Conservation (phyloP, 1,139 yeast species). For the Citeromyces siamensis region DNA sequence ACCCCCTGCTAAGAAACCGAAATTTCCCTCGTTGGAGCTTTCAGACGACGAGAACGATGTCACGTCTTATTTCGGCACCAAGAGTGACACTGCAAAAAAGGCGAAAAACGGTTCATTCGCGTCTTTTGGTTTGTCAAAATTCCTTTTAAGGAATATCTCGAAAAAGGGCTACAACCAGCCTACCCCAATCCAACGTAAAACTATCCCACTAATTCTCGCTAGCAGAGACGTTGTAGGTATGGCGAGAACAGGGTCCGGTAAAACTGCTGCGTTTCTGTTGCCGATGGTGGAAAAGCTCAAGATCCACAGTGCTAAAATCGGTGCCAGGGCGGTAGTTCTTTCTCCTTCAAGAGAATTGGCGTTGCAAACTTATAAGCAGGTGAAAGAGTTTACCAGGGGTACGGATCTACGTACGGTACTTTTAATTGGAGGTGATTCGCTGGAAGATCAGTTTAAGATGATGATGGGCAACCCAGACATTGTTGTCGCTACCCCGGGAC, state of each 20-base stretch:
- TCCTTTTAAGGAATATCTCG: slow-evolving; percentile 54
- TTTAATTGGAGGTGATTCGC: slow-evolving; percentile 92
- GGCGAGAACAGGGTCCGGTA: slow-evolving; percentile 99
- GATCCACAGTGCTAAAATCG: slow-evolving; percentile 76
- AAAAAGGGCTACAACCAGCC: slow-evolving; percentile 91
- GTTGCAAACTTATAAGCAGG: slow-evolving; percentile 77
- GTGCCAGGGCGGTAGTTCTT: slow-evolving; percentile 77
- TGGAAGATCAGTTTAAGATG: slow-evolving; percentile 88
- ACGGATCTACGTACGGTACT: slow-evolving; percentile 73
- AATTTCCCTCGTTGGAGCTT: slow-evolving; percentile 56
- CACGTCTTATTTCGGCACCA: slow-evolving; percentile 27
- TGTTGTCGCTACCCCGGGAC: slow-evolving; percentile 94
- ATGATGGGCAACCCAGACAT: slow-evolving; percentile 95
- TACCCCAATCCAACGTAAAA: slow-evolving; percentile 93
- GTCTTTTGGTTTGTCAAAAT: slow-evolving; percentile 78
- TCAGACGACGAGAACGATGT: slow-evolving; percentile 51
- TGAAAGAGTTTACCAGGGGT: slow-evolving; percentile 78
- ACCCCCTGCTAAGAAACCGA: slow-evolving; percentile 11
- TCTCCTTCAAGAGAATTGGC: slow-evolving; percentile 97
- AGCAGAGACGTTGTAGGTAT: slow-evolving; percentile 95
- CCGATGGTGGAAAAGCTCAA: slow-evolving; percentile 84
- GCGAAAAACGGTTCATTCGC: slow-evolving; percentile 80
- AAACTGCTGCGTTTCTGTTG: slow-evolving; percentile 93
- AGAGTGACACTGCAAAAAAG: slow-evolving; percentile 40
- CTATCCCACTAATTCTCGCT: slow-evolving; percentile 82